A percentile compares a stretch with the other conserved stretches of the same genome.
Evolutionary conservation across 2,329 filamentous ascomycete genomes (phyloP).

Genomic region (Exophiala phaeomuriformis): DNA sequence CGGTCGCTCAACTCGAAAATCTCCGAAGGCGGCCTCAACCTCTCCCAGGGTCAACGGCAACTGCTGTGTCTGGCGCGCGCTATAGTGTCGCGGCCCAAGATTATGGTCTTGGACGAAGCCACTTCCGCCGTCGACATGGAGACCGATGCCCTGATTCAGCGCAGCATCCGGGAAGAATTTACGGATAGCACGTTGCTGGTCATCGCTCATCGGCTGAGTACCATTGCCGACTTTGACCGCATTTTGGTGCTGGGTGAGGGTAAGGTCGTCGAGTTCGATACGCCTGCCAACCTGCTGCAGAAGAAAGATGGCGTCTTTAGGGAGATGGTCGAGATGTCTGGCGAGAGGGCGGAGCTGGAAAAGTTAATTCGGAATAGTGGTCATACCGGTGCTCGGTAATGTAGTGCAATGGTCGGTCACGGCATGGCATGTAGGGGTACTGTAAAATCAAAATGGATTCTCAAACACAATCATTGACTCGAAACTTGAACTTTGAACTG

Average conservation of each 20-base stretch:
- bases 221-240: constrained; percentile 68
- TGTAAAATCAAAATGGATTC: too few species aligned
- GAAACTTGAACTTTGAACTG: too few species aligned
- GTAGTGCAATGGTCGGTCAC: neutral
- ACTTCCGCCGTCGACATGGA: constrained; percentile 72
- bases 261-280: constrained; percentile 59
- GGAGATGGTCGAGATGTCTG: constrained; percentile 45
- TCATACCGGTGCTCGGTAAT: neutral
- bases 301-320: constrained; percentile 48
- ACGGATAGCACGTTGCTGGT: constrained; percentile 61
- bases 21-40: constrained; percentile 64
- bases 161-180: constrained; percentile 65
- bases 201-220: constrained; percentile 68
- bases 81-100: constrained; percentile 63
- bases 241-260: constrained; percentile 66
- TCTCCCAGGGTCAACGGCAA: constrained; percentile 70
- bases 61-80: constrained; percentile 67
- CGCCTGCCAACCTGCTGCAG: constrained; percentile 55
- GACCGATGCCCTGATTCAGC: constrained; percentile 67
- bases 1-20: constrained; percentile 55
- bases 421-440: too few species aligned
- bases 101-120: constrained; percentile 75
- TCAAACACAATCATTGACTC: too few species aligned
- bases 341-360: constrained; percentile 31
- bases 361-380: constrained; percentile 26